A percentile compares a stretch with the other conserved stretches of the same genome.
Conservation (phyloP, 768 basidiomycete genomes). For the Pulveroboletus sp. region DNA sequence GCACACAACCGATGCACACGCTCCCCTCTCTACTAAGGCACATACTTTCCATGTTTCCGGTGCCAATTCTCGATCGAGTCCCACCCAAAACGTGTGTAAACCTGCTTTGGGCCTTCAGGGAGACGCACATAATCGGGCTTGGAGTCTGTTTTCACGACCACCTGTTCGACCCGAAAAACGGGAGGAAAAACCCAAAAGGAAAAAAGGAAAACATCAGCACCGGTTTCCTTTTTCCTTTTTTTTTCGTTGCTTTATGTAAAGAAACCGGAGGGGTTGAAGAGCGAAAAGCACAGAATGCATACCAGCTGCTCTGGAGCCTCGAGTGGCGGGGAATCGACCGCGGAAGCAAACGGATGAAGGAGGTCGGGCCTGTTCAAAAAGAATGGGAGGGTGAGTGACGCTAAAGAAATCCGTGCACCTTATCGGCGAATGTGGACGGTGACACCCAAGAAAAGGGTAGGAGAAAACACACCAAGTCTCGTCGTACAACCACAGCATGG, state of each 20-base stretch:
- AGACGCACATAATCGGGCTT: slow-evolving; percentile 59
- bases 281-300: slow-evolving; percentile 4
- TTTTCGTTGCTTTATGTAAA: too few relatives aligned
- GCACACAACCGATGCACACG: too few relatives aligned
- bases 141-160: slow-evolving; percentile 42
- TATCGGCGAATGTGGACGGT: not conserved
- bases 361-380: slow-evolving; percentile 50
- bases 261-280: too few relatives aligned
- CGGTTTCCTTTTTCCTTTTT: not conserved
- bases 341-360: slow-evolving; percentile 65
- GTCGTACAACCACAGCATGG: slow-evolving; percentile 67
- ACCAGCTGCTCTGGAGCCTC: slow-evolving; percentile 49
- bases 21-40: slow-evolving; percentile 7
- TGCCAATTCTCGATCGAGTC: slow-evolving; percentile 59
- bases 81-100: slow-evolving; percentile 40
- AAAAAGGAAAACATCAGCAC: not conserved
- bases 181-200: too few relatives aligned
- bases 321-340: slow-evolving; percentile 58
- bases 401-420: too few relatives aligned
- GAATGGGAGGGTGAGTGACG: too few relatives aligned
- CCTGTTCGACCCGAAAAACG: slow-evolving; percentile 26
- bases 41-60: slow-evolving; percentile 43
- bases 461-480: slow-evolving; percentile 39
- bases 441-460: not conserved
- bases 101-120: slow-evolving; percentile 52